Evolutionary conservation across 2,329 filamentous ascomycete genomes (phyloP).

Genomic region (Stemphylium vesicarium): DNA sequence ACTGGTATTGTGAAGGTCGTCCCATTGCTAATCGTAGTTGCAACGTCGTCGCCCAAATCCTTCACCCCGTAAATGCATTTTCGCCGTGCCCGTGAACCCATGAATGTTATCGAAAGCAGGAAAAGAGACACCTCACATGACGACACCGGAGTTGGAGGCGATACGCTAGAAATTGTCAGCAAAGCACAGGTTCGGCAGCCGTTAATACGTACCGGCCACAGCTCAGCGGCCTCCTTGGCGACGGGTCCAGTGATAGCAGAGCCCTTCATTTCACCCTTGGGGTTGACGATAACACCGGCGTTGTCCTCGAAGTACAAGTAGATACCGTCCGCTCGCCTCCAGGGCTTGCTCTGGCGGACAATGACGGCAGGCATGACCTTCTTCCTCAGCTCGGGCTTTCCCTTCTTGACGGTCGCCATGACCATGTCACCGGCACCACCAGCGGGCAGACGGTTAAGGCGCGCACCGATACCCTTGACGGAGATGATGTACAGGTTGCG

Average conservation of each 20-base stretch:
- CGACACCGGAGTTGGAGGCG: constrained; percentile 99
- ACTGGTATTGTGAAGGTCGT: constrained; percentile 44
- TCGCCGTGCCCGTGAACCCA: constrained; percentile 49
- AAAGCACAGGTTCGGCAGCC: background rate
- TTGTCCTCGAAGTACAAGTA: constrained; percentile 99
- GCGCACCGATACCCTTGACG: constrained; percentile 97
- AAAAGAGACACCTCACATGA: constrained; percentile 78
- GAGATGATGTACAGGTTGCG: constrained; percentile 99
- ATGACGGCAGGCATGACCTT: constrained; percentile 99
- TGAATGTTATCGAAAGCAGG: constrained; percentile 48
- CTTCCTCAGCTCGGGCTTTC: constrained; percentile 99
- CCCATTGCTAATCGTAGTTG: constrained; percentile 44
- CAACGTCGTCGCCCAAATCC: constrained; percentile 45
- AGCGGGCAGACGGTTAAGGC: constrained; percentile 95
- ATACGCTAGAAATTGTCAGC: constrained; percentile 75
- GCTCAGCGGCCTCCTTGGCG: constrained; percentile 99
- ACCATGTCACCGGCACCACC: constrained; percentile 99
- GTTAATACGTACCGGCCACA: constrained; percentile 83
- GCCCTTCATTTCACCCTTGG: constrained; percentile 99
- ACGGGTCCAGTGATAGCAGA: constrained; percentile 99
- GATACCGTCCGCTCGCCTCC: constrained; percentile 97
- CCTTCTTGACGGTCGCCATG: constrained; percentile 99
- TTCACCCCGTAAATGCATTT: constrained; percentile 50
- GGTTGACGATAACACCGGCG: constrained; percentile 99
- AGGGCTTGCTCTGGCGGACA: constrained; percentile 98